Conservation (phyloP, 495 filamentous ascomycete genomes). For the Penicillium subrubescens region DNA sequence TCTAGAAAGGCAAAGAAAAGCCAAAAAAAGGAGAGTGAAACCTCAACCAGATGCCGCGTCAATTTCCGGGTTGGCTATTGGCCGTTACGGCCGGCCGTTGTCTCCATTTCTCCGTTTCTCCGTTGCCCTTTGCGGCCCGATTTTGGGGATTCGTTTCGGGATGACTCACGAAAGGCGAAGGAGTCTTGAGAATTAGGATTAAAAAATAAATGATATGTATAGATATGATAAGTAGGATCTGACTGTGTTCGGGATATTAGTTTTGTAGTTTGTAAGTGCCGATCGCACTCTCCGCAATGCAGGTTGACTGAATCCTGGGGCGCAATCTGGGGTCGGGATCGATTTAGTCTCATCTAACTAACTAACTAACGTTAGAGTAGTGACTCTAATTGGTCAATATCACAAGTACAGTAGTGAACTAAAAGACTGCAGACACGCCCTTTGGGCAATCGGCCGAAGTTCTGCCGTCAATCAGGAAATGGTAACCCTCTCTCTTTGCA, state of each 20-base stretch:
- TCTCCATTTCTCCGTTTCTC: neutral
- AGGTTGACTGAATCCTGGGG: neutral
- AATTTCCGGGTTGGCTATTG: neutral
- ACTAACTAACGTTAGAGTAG: neutral
- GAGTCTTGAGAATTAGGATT: neutral
- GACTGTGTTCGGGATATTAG: neutral
- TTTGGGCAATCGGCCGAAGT: conserved; percentile 6
- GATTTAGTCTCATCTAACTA: too few relatives aligned
- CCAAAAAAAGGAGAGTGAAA: neutral
- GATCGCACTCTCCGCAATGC: neutral
- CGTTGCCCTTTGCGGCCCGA: neutral
- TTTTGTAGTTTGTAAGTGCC: neutral
- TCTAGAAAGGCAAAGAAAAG: neutral
- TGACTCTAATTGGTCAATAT: too few relatives aligned
- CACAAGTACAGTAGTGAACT: neutral
- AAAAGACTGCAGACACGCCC: neutral
- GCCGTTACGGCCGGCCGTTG: neutral
- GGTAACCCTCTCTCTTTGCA: neutral
- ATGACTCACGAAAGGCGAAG: neutral
- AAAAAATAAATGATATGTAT: neutral
- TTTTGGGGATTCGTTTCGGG: neutral
- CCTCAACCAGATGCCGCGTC: neutral
- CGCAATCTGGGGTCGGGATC: neutral
- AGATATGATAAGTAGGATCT: neutral
- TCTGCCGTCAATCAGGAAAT: conserved; percentile 6